phyloP scores from a whole-genome alignment of 2,329 filamentous ascomycete genomes.

The Sporothrix mexicana region DNA sequence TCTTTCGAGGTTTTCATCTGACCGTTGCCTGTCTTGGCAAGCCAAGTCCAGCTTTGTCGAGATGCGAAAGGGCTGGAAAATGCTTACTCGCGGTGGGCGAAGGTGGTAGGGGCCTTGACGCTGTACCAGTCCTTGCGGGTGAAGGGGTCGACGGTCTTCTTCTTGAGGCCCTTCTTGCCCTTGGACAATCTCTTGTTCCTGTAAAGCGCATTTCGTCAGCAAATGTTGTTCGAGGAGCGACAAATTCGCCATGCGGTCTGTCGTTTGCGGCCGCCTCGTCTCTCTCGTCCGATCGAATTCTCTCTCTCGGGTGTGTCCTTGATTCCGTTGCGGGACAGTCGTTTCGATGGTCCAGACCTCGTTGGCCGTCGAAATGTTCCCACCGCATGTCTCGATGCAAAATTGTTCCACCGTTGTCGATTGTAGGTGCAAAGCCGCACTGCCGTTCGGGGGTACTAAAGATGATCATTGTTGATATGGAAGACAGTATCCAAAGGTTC shows the following conservation, averaged over 20 bases:
- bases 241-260: neutral
- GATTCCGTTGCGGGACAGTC: neutral
- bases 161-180: slow-evolving; percentile 99
- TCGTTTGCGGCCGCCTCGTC: neutral
- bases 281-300: neutral
- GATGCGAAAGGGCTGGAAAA: neutral
- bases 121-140: slow-evolving; percentile 99
- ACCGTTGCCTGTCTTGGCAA: neutral
- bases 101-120: slow-evolving; percentile 96
- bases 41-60: neutral
- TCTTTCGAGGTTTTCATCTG: neutral
- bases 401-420: neutral
- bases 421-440: neutral
- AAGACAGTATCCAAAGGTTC: neutral
- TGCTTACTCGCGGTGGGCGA: slow-evolving; percentile 93
- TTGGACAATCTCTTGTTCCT: slow-evolving; percentile 99
- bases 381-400: neutral
- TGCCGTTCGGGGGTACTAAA: neutral
- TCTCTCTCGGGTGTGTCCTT: neutral
- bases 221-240: neutral
- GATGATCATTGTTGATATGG: neutral
- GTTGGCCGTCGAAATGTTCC: neutral
- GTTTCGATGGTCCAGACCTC: neutral
- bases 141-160: slow-evolving; percentile 98
- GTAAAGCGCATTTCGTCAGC: slow-evolving; percentile 34